These are phyloP conservation scores for Schrenkiella parvula DNA, from an alignment of 345 rosid genomes.

Conservation along the genomic window DNA sequence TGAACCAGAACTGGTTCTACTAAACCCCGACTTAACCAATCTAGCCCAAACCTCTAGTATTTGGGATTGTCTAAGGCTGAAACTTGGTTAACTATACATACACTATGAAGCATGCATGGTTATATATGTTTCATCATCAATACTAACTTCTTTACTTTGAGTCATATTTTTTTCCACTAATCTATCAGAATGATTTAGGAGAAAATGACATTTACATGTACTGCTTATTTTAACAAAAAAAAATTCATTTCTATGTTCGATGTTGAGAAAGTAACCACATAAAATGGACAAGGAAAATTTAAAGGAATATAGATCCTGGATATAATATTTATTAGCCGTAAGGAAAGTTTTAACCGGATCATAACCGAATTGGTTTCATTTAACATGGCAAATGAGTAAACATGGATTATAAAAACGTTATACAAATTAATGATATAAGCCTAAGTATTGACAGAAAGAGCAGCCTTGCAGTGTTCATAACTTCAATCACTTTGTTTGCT, in stretches of 20 bases:
- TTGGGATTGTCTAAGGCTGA: neutral
- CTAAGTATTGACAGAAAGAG: constrained; percentile 7
- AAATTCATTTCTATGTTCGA: neutral
- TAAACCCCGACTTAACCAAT: neutral
- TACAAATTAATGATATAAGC: neutral
- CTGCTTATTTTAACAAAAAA: neutral
- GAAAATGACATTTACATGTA: neutral
- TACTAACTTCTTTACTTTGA: neutral
- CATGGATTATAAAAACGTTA: neutral
- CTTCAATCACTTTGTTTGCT: constrained; percentile 41
- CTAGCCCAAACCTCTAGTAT: neutral
- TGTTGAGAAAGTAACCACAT: neutral
- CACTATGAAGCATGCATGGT: neutral
- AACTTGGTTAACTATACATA: neutral
- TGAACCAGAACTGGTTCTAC: neutral
- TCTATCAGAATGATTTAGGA: neutral
- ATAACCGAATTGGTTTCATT: neutral
- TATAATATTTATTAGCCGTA: neutral
- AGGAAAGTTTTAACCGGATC: neutral
- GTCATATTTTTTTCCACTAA: neutral
- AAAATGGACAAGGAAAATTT: neutral
- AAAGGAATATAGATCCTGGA: neutral
- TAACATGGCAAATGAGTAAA: neutral
- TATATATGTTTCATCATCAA: neutral
- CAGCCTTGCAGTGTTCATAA: constrained; percentile 27